phyloP scores from a whole-genome alignment of 2,329 filamentous ascomycete species.

The Lizonia empirigonia region DNA sequence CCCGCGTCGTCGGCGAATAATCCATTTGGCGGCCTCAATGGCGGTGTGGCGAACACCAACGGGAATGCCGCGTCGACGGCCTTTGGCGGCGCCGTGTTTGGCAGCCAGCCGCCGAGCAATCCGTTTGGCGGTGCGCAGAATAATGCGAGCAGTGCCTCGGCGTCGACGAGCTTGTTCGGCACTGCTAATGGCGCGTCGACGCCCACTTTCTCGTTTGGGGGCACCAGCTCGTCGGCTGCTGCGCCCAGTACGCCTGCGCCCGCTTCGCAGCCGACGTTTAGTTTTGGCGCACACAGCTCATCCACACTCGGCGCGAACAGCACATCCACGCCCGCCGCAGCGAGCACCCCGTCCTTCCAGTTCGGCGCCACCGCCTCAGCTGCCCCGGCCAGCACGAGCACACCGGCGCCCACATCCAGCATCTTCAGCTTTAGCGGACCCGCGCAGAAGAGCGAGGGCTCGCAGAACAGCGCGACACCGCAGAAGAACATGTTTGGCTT shows the following conservation, averaged over 20 bases:
- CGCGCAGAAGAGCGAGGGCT: too few species aligned
- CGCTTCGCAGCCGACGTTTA: conserved; percentile 19
- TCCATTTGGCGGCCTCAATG: conserved; percentile 28
- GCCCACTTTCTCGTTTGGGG: conserved; percentile 15
- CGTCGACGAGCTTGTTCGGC: conserved; percentile 22
- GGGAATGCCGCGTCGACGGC: conserved; percentile 23
- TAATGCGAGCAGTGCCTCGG: conserved; percentile 21
- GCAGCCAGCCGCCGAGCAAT: conserved; percentile 25
- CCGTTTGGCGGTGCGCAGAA: conserved; percentile 29
- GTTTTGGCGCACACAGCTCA: conserved; percentile 10
- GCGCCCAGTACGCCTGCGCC: conserved; percentile 20
- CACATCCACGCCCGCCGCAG: conserved; percentile 11
- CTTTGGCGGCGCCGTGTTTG: conserved; percentile 31
- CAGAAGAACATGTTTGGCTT: conserved; percentile 25
- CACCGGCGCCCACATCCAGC: conserved; percentile 22
- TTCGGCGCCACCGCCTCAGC: conserved; percentile 25
- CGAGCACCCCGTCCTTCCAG: conserved; percentile 18
- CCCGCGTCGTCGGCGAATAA: conserved; percentile 23
- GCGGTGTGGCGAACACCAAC: conserved; percentile 28
- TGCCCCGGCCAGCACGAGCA: conserved; percentile 19
- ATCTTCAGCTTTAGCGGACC: conserved; percentile 26
- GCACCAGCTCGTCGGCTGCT: conserved; percentile 19
- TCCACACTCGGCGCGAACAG: conserved; percentile 16
- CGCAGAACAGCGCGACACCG: conserved; percentile 19
- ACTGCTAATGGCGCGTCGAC: conserved; percentile 23